A percentile compares a stretch with the other conserved stretches of the same genome.
phyloP scores from a whole-genome alignment of 805 yeast species.

The Candida suzukii region DNA sequence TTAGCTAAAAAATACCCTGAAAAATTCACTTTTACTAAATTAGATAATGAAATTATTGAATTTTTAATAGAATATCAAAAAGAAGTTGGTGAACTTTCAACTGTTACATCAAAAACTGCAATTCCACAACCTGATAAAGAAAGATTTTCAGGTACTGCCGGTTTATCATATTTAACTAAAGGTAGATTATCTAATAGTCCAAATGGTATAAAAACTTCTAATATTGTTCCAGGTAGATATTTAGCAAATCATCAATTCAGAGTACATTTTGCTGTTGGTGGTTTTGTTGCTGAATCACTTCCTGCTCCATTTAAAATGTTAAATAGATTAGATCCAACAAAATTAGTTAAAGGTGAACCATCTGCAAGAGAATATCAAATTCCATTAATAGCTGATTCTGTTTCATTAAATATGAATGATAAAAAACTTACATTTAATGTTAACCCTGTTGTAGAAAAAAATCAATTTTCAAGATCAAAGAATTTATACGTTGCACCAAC shows the following conservation, averaged over 20 bases:
- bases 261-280: constrained; percentile 41
- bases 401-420: background rate
- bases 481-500: background rate
- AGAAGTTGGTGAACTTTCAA: constrained; percentile 3
- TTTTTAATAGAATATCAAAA: constrained; percentile 27
- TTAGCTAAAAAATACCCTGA: constrained; percentile 45
- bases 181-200: constrained; percentile 70
- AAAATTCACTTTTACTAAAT: constrained; percentile 23
- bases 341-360: background rate
- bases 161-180: constrained; percentile 59
- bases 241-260: constrained; percentile 23
- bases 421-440: background rate
- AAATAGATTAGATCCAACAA: background rate
- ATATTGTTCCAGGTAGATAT: constrained; percentile 64
- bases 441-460: background rate
- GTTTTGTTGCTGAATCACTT: constrained; percentile 22
- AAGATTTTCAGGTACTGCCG: constrained; percentile 57
- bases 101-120: background rate
- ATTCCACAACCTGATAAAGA: constrained; percentile 15
- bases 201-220: constrained; percentile 49
- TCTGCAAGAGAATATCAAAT: background rate
- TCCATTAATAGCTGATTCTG: background rate
- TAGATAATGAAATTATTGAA: constrained; percentile 31
- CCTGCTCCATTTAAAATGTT: background rate
- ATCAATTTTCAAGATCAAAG: background rate